phyloP scores from a whole-genome alignment of 306 rosid genomes.

The Trifolium subterraneum region DNA sequence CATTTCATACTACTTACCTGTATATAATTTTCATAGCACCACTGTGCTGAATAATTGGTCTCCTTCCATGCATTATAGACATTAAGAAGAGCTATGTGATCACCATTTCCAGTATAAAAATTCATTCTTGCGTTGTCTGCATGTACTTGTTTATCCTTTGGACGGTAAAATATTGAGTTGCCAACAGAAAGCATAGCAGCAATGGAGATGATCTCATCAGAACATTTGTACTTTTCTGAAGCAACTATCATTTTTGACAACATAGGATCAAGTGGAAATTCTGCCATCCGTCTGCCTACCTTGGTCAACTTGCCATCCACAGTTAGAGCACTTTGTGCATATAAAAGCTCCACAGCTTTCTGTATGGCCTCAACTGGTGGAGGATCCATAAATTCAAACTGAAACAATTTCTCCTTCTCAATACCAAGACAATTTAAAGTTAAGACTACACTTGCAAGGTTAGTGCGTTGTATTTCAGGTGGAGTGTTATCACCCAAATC shows the following conservation, averaged over 20 bases:
- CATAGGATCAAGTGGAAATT: conserved; percentile 95
- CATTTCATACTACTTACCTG: conserved; percentile 98
- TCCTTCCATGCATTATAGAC: conserved; percentile 94
- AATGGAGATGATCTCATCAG: conserved; percentile 81
- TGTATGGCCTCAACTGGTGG: conserved; percentile 87
- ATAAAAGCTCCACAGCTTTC: conserved; percentile 86
- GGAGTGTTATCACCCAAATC: conserved; percentile 85
- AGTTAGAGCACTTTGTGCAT: conserved; percentile 77
- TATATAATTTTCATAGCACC: conserved; percentile 92
- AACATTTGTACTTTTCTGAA: conserved; percentile 80
- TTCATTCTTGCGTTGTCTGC: conserved; percentile 89
- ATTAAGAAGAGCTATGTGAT: conserved; percentile 83
- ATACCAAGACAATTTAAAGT: conserved; percentile 83
- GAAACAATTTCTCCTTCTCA: conserved; percentile 69
- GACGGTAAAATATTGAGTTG: conserved; percentile 90
- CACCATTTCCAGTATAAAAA: conserved; percentile 91
- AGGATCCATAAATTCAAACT: conserved; percentile 96
- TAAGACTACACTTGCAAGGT: conserved; percentile 89
- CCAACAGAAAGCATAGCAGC: conserved; percentile 93
- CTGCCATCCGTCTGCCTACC: conserved; percentile 89
- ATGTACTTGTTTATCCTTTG: conserved; percentile 95
- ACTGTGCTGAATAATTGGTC: conserved; percentile 86
- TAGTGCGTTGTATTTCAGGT: conserved; percentile 90
- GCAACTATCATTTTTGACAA: no score
- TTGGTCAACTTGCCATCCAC: conserved; percentile 80